These are phyloP conservation scores for Aspergillus sclerotiicarbonarius DNA, from an alignment of 495 filamentous ascomycete genomes.

Conservation along the genomic window DNA sequence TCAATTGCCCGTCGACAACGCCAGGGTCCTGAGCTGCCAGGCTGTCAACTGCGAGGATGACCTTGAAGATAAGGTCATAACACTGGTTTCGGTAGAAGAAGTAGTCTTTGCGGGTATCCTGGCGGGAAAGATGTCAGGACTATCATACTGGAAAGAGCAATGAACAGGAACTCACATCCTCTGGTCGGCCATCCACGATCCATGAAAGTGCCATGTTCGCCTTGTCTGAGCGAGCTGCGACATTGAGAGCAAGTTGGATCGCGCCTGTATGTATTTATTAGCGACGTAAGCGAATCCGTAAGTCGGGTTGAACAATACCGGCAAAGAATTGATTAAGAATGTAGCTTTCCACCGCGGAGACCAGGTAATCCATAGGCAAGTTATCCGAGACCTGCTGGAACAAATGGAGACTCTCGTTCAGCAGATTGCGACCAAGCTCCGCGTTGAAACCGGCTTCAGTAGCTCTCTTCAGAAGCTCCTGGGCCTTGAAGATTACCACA, in stretches of 20 bases:
- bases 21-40: slow-evolving; percentile 63
- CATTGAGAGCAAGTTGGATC: slow-evolving; percentile 80
- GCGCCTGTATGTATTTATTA: slow-evolving; percentile 55
- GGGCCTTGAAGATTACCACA: slow-evolving; percentile 95
- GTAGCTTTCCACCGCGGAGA: slow-evolving; percentile 74
- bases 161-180: slow-evolving; percentile 40
- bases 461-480: slow-evolving; percentile 87
- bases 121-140: slow-evolving; percentile 38
- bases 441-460: slow-evolving; percentile 71
- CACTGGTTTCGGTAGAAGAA: slow-evolving; percentile 73
- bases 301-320: slow-evolving; percentile 23
- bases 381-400: slow-evolving; percentile 84
- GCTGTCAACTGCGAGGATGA: slow-evolving; percentile 73
- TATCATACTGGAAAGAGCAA: slow-evolving; percentile 32
- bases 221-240: slow-evolving; percentile 77
- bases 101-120: slow-evolving; percentile 65
- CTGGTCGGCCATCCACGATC: slow-evolving; percentile 60
- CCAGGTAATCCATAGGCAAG: slow-evolving; percentile 76
- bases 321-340: slow-evolving; percentile 82
- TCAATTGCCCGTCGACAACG: slow-evolving; percentile 72
- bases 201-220: slow-evolving; percentile 79
- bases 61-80: slow-evolving; percentile 77
- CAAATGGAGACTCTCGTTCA: slow-evolving; percentile 84
- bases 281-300: not conserved
- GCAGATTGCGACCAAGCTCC: slow-evolving; percentile 71